Conservation (phyloP, 2,329 filamentous ascomycete species). For the Cladobotryum mycophilum region DNA sequence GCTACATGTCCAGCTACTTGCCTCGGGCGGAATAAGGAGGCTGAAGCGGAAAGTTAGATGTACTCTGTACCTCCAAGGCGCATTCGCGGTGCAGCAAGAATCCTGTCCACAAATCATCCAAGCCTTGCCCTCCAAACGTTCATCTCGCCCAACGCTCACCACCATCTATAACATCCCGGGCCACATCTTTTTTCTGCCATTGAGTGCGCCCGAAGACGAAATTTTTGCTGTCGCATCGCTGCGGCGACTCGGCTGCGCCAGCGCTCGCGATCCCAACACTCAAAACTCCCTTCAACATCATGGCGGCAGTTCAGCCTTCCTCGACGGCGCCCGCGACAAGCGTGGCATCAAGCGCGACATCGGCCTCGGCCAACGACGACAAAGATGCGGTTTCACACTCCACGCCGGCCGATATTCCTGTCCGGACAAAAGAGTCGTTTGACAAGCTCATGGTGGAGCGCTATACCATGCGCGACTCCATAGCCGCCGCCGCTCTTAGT, state of each 20-base stretch:
- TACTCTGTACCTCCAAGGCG: background rate
- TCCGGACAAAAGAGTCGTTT: slow-evolving; percentile 52
- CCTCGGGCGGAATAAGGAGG: no score
- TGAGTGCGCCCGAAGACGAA: slow-evolving; percentile 4
- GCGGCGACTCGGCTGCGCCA: slow-evolving; percentile 32
- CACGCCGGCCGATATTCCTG: slow-evolving; percentile 26
- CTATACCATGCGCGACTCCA: slow-evolving; percentile 47
- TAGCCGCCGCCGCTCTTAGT: slow-evolving; percentile 47
- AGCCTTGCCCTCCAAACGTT: slow-evolving; percentile 10
- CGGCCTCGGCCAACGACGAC: slow-evolving; percentile 22
- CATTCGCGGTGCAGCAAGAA: slow-evolving; percentile 18
- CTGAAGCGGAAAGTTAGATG: no score
- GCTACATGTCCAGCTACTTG: no score
- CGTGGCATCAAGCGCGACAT: slow-evolving; percentile 26
- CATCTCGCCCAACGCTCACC: slow-evolving; percentile 11
- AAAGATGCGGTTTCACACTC: slow-evolving; percentile 21
- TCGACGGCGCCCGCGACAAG: slow-evolving; percentile 28
- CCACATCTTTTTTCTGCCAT: background rate
- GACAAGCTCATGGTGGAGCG: slow-evolving; percentile 48
- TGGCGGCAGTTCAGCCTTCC: slow-evolving; percentile 38
- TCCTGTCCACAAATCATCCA: slow-evolving; percentile 16
- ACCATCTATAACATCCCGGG: slow-evolving; percentile 10
- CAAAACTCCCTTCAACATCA: slow-evolving; percentile 19
- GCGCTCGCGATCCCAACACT: slow-evolving; percentile 17
- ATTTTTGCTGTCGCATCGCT: slow-evolving; percentile 24